Conservation (phyloP, 805 yeast genomes). For the Yarrowia sp. region DNA sequence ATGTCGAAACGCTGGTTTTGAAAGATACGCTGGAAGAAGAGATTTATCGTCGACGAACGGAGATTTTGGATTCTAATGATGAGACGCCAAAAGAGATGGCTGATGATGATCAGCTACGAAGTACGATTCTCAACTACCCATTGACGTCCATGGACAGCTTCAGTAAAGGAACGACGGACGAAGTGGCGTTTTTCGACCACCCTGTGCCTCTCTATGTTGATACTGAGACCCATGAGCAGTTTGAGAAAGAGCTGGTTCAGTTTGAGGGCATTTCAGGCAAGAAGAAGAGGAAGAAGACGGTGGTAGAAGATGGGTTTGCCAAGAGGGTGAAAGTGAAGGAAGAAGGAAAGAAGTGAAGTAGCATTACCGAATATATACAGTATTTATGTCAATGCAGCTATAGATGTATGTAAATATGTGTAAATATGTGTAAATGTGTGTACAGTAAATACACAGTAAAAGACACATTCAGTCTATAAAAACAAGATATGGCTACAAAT, state of each 20-base stretch:
- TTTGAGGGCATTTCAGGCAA: neutral
- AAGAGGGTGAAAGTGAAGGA: too few relatives aligned
- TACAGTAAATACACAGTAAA: too few relatives aligned
- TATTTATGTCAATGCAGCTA: too few relatives aligned
- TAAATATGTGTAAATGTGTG: too few relatives aligned
- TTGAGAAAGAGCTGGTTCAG: neutral
- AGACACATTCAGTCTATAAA: too few relatives aligned
- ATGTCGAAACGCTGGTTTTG: conserved; percentile 74
- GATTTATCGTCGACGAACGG: conserved; percentile 23
- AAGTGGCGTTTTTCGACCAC: neutral
- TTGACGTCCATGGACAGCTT: neutral
- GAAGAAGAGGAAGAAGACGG: neutral
- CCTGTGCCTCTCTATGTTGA: neutral
- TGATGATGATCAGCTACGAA: neutral
- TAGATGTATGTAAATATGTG: too few relatives aligned
- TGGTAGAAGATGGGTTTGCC: neutral
- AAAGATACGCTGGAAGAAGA: conserved; percentile 73
- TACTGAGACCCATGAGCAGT: neutral
- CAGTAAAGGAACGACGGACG: neutral
- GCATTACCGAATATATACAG: too few relatives aligned
- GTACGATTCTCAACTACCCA: neutral
- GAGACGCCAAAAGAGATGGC: neutral
- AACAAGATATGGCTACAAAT: too few relatives aligned
- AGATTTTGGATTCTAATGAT: neutral
- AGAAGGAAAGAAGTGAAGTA: neutral